Evolutionary conservation across 768 basidiomycete genomes (phyloP).

Genomic region (Astraeus odoratus): DNA sequence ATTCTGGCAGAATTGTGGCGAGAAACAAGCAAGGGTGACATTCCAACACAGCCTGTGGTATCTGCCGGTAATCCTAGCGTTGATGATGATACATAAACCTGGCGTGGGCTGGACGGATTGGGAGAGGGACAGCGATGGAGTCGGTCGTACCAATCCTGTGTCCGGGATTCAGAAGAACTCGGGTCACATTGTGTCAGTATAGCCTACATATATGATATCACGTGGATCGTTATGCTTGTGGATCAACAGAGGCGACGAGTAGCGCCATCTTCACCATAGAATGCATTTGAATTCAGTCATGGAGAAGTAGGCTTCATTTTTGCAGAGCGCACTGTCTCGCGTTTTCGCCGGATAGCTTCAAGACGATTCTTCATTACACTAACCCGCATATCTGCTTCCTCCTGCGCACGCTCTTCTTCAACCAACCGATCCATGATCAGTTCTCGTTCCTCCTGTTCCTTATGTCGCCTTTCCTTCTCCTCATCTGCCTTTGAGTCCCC

Average conservation of each 20-base stretch:
- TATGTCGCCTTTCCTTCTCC: slow-evolving; percentile 41
- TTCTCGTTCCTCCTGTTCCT: slow-evolving; percentile 68
- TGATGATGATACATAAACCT: slow-evolving; percentile 95
- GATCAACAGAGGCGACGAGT: neutral
- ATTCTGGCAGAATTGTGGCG: slow-evolving; percentile 68
- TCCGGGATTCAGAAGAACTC: neutral
- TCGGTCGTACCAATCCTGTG: neutral
- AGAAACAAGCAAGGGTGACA: slow-evolving; percentile 68
- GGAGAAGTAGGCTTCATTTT: slow-evolving; percentile 10
- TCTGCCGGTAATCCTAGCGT: slow-evolving; percentile 77
- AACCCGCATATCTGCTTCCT: slow-evolving; percentile 80
- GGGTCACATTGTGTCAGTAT: neutral
- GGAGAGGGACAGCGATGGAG: neutral
- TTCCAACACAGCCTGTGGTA: slow-evolving; percentile 88
- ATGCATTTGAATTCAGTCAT: too few species aligned
- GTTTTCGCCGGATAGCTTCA: slow-evolving; percentile 47
- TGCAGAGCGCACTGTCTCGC: slow-evolving; percentile 28
- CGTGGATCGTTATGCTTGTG: neutral
- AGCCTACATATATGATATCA: neutral
- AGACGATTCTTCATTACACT: slow-evolving; percentile 55
- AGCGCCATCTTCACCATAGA: too few species aligned
- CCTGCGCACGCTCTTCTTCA: slow-evolving; percentile 82
- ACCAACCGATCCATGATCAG: slow-evolving; percentile 79
- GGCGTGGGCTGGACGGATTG: slow-evolving; percentile 64
- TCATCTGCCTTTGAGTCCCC: slow-evolving; percentile 18